Percentiles rank a stretch among this genome's conserved stretches.
Evolutionary conservation across 177 flowering plant genomes (phyloP).

Genomic region (Telopea speciosissima): DNA sequence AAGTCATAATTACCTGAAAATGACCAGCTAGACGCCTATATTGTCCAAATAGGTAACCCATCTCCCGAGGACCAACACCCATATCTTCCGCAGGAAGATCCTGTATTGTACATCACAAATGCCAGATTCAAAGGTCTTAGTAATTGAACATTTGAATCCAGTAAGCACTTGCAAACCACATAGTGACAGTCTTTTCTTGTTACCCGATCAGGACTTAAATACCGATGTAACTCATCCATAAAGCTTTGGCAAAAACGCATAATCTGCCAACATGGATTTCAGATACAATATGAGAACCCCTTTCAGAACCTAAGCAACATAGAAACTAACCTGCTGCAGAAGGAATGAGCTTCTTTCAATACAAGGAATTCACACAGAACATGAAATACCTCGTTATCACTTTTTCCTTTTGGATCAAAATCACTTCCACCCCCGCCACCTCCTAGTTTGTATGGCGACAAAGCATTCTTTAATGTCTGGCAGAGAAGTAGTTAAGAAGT

Average conservation of each 20-base stretch:
- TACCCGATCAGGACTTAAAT: constrained; percentile 92
- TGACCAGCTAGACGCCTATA: constrained; percentile 88
- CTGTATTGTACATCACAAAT: constrained; percentile 26
- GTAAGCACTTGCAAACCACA: not conserved
- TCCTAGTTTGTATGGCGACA: constrained; percentile 97
- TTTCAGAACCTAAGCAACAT: constrained; percentile 2
- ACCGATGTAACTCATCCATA: constrained; percentile 87
- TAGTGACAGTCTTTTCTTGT: constrained; percentile 5
- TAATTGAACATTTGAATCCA: constrained; percentile 4
- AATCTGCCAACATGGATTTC: constrained; percentile 42
- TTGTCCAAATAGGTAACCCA: constrained; percentile 97
- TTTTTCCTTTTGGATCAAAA: constrained; percentile 97
- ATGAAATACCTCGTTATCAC: constrained; percentile 87
- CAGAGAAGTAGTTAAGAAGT: constrained; percentile 3
- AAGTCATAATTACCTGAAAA: constrained; percentile 60
- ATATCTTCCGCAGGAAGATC: constrained; percentile 98
- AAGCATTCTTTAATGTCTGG: constrained; percentile 88
- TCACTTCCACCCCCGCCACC: constrained; percentile 99
- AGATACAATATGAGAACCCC: constrained; percentile 13
- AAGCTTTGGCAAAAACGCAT: constrained; percentile 99
- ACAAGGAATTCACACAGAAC: too few species aligned
- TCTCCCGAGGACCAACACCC: constrained; percentile 98
- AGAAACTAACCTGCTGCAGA: constrained; percentile 1
- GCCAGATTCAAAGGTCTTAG: not conserved
- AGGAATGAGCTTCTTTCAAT: not conserved